Percentiles rank a stretch among this genome's conserved stretches.
Evolutionary conservation across 768 basidiomycete genomes (phyloP).

Genomic region (Sporobolomyces pararoseus): DNA sequence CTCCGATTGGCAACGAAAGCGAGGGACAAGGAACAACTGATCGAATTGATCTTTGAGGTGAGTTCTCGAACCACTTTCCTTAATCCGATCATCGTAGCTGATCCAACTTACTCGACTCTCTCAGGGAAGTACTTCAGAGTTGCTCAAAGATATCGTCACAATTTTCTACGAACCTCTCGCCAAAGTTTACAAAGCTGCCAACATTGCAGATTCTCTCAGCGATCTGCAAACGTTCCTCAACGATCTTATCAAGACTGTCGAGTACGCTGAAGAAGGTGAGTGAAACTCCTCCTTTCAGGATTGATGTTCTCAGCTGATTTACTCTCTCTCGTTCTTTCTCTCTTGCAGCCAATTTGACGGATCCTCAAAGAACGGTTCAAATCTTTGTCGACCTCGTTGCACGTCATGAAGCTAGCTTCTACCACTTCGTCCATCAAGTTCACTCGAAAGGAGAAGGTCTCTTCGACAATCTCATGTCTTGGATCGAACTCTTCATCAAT

Average conservation of each 20-base stretch:
- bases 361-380: constrained; percentile 81
- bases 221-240: constrained; percentile 92
- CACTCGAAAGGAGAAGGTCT: constrained; percentile 92
- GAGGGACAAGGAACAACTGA: constrained; percentile 83
- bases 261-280: constrained; percentile 78
- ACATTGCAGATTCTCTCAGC: constrained; percentile 84
- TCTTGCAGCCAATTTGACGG: constrained; percentile 52
- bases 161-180: constrained; percentile 97
- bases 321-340: neutral
- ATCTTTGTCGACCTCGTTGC: constrained; percentile 87
- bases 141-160: constrained; percentile 96
- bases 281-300: constrained; percentile 28
- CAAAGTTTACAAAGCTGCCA: constrained; percentile 94
- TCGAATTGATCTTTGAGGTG: constrained; percentile 91
- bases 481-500: constrained; percentile 93
- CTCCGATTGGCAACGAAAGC: constrained; percentile 72
- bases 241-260: constrained; percentile 91
- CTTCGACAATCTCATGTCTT: constrained; percentile 88
- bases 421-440: constrained; percentile 95
- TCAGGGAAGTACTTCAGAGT: constrained; percentile 87
- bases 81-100: too few species aligned
- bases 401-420: constrained; percentile 92
- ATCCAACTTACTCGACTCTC: too few species aligned
- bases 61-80: constrained; percentile 32
- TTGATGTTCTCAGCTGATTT: neutral